These are phyloP conservation scores for Helotiales sp. DNA, from an alignment of 2,329 filamentous ascomycete species.

Conservation along the genomic window DNA sequence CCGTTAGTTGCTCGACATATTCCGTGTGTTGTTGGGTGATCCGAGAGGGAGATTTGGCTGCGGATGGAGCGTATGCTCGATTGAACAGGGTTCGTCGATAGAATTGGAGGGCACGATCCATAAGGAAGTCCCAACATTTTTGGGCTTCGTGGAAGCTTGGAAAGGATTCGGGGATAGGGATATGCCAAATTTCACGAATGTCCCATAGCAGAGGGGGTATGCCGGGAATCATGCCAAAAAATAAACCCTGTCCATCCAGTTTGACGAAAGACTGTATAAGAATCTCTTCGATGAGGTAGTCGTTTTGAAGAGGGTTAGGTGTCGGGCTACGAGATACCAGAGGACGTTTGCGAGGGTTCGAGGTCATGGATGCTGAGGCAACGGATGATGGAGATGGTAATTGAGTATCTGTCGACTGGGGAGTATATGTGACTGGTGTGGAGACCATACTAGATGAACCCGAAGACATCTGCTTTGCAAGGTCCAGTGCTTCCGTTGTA, in stretches of 20 bases:
- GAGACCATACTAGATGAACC: constrained; percentile 6
- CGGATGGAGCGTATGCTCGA: constrained; percentile 18
- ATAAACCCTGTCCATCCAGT: constrained; percentile 29
- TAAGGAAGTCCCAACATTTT: constrained; percentile 33
- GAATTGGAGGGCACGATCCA: constrained; percentile 31
- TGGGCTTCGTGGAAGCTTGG: constrained; percentile 27
- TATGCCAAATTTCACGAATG: constrained; percentile 28
- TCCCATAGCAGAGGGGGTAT: constrained; percentile 33
- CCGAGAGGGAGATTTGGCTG: constrained; percentile 15
- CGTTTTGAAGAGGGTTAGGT: constrained; percentile 26
- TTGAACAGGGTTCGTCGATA: constrained; percentile 29
- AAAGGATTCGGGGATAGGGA: constrained; percentile 29
- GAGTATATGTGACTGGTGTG: constrained; percentile 13
- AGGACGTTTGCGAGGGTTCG: constrained; percentile 17
- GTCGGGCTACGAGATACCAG: constrained; percentile 22
- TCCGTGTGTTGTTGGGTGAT: constrained; percentile 19
- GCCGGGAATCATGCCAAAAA: constrained; percentile 28
- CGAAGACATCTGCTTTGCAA: background rate
- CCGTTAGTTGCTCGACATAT: constrained; percentile 19
- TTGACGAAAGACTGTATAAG: constrained; percentile 32
- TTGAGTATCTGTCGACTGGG: constrained; percentile 12
- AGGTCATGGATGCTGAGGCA: background rate
- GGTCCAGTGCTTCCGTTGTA: background rate
- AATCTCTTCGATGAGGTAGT: constrained; percentile 30
- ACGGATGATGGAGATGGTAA: constrained; percentile 11